Conservation (phyloP, 495 filamentous ascomycete genomes). For the Stereocaulon alpinum region DNA sequence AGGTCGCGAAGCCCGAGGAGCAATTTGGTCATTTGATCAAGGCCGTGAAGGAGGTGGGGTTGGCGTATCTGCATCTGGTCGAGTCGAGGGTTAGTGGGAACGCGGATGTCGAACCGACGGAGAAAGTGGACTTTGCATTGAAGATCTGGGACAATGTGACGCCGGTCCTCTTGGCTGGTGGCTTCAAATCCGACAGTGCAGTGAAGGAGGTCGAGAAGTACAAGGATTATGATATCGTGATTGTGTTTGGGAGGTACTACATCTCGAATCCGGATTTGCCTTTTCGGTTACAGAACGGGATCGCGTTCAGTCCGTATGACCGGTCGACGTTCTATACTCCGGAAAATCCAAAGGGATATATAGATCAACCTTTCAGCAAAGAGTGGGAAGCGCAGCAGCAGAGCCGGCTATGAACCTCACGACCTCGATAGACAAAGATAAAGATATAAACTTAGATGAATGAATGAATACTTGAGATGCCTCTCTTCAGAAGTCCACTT, state of each 20-base stretch:
- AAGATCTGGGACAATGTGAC: slow-evolving; percentile 37
- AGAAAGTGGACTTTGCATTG: slow-evolving; percentile 44
- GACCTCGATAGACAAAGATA: no score
- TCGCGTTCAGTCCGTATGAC: slow-evolving; percentile 47
- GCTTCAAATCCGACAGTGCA: slow-evolving; percentile 40
- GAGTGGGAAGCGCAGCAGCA: slow-evolving; percentile 27
- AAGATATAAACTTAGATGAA: no score
- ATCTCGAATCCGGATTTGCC: slow-evolving; percentile 64
- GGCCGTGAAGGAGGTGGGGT: slow-evolving; percentile 41
- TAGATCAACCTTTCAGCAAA: slow-evolving; percentile 53
- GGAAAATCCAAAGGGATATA: slow-evolving; percentile 44
- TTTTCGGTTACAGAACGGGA: slow-evolving; percentile 47
- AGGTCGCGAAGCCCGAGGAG: slow-evolving; percentile 50
- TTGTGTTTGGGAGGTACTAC: slow-evolving; percentile 35
- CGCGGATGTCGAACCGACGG: slow-evolving; percentile 32
- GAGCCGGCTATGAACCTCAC: no score
- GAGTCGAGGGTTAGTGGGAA: slow-evolving; percentile 41
- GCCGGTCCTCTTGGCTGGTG: slow-evolving; percentile 54
- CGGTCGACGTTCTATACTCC: slow-evolving; percentile 49
- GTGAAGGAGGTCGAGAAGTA: slow-evolving; percentile 44
- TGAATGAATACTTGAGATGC: no score
- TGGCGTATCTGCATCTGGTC: slow-evolving; percentile 60
- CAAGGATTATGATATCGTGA: slow-evolving; percentile 39
- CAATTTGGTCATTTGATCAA: slow-evolving; percentile 52
- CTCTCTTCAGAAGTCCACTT: no score